Evolutionary conservation across 352 stramenopile genomes (phyloP).

Genomic region (Phytophthora vignae): DNA sequence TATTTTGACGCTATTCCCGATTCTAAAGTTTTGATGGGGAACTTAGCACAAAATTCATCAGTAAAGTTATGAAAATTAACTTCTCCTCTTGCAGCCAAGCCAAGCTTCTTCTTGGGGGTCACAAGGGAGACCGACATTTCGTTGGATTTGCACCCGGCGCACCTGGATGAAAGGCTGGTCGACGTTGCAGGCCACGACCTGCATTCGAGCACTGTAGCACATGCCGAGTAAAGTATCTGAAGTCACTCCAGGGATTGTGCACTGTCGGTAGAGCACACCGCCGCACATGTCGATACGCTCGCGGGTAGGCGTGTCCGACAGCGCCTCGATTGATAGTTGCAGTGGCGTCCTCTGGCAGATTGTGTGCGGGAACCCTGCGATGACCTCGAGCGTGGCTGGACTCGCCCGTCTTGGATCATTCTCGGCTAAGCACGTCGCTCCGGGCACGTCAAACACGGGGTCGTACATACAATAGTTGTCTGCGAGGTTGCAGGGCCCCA

Average conservation of each 20-base stretch:
- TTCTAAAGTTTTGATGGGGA: not conserved
- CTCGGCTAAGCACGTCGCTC: constrained; percentile 10
- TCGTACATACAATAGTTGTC: constrained; percentile 17
- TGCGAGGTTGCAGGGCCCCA: constrained; percentile 17
- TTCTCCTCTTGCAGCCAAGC: constrained; percentile 21
- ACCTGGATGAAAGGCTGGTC: constrained; percentile 24
- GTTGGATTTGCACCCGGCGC: constrained; percentile 18
- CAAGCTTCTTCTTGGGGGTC: constrained; percentile 23
- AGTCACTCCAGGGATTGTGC: constrained; percentile 14
- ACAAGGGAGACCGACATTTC: constrained; percentile 10
- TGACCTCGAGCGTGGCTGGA: constrained; percentile 2
- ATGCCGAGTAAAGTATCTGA: constrained; percentile 13
- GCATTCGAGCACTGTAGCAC: constrained; percentile 35
- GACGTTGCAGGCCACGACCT: constrained; percentile 26
- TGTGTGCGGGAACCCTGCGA: constrained; percentile 1
- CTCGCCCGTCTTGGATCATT: constrained; percentile 17
- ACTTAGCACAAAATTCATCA: not conserved
- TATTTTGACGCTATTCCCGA: not conserved
- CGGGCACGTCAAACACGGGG: not conserved
- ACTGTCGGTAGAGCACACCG: constrained; percentile 16
- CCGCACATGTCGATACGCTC: constrained; percentile 8
- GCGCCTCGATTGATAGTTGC: constrained; percentile 9
- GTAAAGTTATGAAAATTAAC: not conserved
- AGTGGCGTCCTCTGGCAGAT: constrained; percentile 7
- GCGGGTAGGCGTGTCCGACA: constrained; percentile 5